These are phyloP conservation scores for Sicyos baderoa DNA, from an alignment of 306 rosid species.

Conservation along the genomic window DNA sequence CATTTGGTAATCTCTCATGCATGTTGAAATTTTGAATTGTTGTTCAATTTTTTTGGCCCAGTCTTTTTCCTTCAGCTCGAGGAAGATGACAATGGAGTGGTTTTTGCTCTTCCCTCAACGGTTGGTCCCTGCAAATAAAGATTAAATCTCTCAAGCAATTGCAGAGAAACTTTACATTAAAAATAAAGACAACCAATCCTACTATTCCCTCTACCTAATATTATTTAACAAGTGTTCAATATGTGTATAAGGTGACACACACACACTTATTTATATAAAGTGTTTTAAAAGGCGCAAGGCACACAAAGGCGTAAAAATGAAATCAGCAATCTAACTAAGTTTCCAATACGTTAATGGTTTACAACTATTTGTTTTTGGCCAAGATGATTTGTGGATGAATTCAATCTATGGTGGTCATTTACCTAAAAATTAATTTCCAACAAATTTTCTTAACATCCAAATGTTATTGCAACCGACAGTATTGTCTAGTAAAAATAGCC, in stretches of 20 bases:
- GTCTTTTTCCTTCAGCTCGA: constrained; percentile 63
- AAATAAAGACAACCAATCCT: constrained; percentile 2
- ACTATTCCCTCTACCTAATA: neutral
- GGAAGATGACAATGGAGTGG: constrained; percentile 78
- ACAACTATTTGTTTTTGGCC: neutral
- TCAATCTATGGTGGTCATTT: too few species aligned
- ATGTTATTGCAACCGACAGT: too few species aligned
- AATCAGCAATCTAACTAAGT: constrained; percentile 1
- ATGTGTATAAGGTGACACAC: too few species aligned
- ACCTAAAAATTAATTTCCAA: too few species aligned
- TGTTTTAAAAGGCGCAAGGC: too few species aligned
- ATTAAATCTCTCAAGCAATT: constrained; percentile 48
- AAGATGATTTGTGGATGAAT: too few species aligned
- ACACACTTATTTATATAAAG: too few species aligned
- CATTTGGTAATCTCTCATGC: too few species aligned
- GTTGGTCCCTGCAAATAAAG: constrained; percentile 37
- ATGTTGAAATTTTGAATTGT: too few species aligned
- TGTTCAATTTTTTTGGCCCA: constrained; percentile 67
- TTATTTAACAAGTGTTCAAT: too few species aligned
- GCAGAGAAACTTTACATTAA: constrained; percentile 41
- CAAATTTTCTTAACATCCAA: too few species aligned
- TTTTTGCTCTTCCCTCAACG: constrained; percentile 57
- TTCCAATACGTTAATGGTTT: neutral
- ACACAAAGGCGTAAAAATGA: constrained; percentile 6
- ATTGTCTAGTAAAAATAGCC: too few species aligned